These are phyloP conservation scores for Colletotrichum graminicola DNA, from an alignment of 2,329 filamentous ascomycete genomes.

Conservation along the genomic window DNA sequence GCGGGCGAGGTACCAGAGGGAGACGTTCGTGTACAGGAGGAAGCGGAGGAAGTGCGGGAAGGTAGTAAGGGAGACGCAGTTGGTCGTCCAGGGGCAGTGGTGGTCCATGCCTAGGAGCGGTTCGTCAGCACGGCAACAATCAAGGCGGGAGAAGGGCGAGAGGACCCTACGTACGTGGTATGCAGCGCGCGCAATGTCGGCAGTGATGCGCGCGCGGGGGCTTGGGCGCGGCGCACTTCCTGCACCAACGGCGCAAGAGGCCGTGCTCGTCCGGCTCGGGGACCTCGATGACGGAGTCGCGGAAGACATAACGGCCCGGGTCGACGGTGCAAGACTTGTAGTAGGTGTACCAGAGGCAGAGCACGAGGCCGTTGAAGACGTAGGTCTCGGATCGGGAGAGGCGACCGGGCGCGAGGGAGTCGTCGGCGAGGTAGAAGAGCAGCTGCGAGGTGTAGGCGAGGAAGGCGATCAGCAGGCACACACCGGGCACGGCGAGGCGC, in stretches of 20 bases:
- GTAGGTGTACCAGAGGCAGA: slow-evolving; percentile 78
- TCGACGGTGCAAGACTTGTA: slow-evolving; percentile 69
- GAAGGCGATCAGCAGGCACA: slow-evolving; percentile 75
- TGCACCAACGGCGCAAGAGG: slow-evolving; percentile 71
- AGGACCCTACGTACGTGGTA: slow-evolving; percentile 62
- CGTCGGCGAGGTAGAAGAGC: slow-evolving; percentile 72
- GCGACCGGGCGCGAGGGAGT: slow-evolving; percentile 69
- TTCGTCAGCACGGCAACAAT: slow-evolving; percentile 1
- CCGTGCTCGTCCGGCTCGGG: slow-evolving; percentile 47
- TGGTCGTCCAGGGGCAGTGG: slow-evolving; percentile 87
- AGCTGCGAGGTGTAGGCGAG: slow-evolving; percentile 80
- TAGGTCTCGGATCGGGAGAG: slow-evolving; percentile 68
- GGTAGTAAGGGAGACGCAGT: slow-evolving; percentile 85
- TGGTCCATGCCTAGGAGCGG: slow-evolving; percentile 74
- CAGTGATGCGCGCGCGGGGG: slow-evolving; percentile 86
- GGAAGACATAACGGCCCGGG: slow-evolving; percentile 67
- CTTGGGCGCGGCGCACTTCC: slow-evolving; percentile 80
- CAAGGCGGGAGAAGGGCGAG: background rate
- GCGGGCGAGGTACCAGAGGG: slow-evolving; percentile 72
- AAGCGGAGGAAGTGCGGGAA: slow-evolving; percentile 88
- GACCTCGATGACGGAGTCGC: slow-evolving; percentile 51
- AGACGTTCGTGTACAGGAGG: slow-evolving; percentile 74
- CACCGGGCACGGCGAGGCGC: slow-evolving; percentile 75
- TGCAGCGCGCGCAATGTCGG: slow-evolving; percentile 78
- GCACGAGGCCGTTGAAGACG: slow-evolving; percentile 75